These are phyloP conservation scores for Dentipellis sp. DNA, from an alignment of 768 basidiomycete species.

Conservation along the genomic window DNA sequence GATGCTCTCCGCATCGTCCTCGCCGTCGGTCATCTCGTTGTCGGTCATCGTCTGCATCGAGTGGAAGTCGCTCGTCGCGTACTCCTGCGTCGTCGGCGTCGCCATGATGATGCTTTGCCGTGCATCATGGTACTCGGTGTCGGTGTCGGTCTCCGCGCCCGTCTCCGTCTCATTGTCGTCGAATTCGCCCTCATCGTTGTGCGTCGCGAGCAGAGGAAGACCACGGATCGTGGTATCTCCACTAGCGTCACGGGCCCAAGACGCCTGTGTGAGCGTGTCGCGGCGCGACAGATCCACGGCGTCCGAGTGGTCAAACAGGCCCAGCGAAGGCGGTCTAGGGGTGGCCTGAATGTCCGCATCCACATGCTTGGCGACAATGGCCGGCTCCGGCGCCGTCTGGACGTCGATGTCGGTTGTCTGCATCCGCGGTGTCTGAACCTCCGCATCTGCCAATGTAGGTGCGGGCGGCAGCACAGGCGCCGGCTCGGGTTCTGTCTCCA, in stretches of 20 bases:
- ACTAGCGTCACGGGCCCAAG: constrained; percentile 18
- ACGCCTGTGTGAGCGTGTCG: constrained; percentile 8
- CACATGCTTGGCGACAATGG: constrained; percentile 3
- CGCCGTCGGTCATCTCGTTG: constrained; percentile 49
- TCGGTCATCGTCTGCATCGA: constrained; percentile 33
- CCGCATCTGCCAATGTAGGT: constrained; percentile 14
- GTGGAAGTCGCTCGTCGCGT: constrained; percentile 22
- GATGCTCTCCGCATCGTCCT: constrained; percentile 61
- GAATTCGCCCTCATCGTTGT: constrained; percentile 25
- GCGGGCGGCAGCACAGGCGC: constrained; percentile 5
- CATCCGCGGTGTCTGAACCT: constrained; percentile 28
- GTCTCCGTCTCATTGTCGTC: constrained; percentile 46
- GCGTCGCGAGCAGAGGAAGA: constrained; percentile 1
- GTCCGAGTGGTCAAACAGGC: constrained; percentile 3
- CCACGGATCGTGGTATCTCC: constrained; percentile 23
- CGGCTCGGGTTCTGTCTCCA: constrained; percentile 14
- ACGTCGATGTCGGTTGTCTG: constrained; percentile 25
- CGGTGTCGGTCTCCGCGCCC: constrained; percentile 59
- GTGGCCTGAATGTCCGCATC: constrained; percentile 15
- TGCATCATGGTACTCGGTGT: constrained; percentile 70
- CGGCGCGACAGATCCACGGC: constrained; percentile 4
- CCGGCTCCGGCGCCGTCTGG: constrained; percentile 20
- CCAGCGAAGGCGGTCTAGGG: constrained; percentile 5
- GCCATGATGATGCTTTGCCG: constrained; percentile 51
- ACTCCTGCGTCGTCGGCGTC: constrained; percentile 47